Evolutionary conservation across 2,329 filamentous ascomycete species (phyloP), one percentile per base, ranked within the genome.

Genomic region (Fusarium globosum): DNA sequence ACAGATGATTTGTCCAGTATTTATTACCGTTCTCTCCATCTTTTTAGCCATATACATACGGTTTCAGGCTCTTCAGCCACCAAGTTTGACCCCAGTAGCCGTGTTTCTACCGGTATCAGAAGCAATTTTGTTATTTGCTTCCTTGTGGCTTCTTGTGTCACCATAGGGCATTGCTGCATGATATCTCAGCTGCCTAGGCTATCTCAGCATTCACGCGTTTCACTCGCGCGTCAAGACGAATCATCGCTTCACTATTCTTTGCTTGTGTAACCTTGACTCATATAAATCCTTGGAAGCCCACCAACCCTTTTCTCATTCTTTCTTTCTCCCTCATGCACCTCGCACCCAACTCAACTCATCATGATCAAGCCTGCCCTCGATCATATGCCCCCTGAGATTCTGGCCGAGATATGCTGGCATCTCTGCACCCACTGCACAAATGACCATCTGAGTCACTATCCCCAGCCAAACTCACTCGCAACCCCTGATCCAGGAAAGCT

Each of bases 11-110:
- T 28, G 20, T 1, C 23, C 2, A 21, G 23, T n/a, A 14, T 21
- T 7, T 39, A 11, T 18, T n/a, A 0, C 3, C 4, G 0, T 28
- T 28, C 10, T 4, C 10, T 26, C 2, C 9, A 12, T 26, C 33
- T 46, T 20, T 12, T 5, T 7, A 26, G 6, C 0, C 1, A 12
- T 20, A 7, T 9, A 15, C 18, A 4, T 16, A 21, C 26, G 21
- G 12, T 23, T 36, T 4, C 49, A 13, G 10, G 21, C 12, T 20
- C 8, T 6, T 26, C 35, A 28, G 18, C 35, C 23, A 5, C 11
- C 23, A 11, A 55, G 5, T 39, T 28, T 53, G 51, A 39, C 20
- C 35, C 28, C 16, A 7, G n/a, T 3, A 3, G 16, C 48, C n/a
- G 23, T 10, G 8, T 0, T 35, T 26, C 23, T 6, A 23, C 23